Percentiles rank a stretch among this genome's conserved stretches.
Evolutionary conservation across 257 asterid species (phyloP).

Genomic region (Penstemon davidsonii): DNA sequence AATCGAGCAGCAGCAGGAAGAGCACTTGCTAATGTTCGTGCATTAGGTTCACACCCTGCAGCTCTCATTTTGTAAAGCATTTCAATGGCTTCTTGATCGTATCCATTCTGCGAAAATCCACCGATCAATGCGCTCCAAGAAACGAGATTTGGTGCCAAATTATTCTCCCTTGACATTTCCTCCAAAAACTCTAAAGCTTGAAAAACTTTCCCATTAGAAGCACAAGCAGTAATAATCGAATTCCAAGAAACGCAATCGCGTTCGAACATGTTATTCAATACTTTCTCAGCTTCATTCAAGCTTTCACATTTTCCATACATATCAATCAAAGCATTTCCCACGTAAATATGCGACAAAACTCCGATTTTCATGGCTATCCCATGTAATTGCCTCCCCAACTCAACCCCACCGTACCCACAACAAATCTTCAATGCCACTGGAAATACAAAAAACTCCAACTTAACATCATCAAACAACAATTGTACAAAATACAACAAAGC

Average conservation of each 20-base stretch:
- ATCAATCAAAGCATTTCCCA: conserved; percentile 72
- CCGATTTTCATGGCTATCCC: conserved; percentile 53
- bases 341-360: conserved; percentile 52
- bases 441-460: conserved; percentile 69
- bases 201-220: conserved; percentile 49
- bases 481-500: conserved; percentile 45
- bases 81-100: conserved; percentile 59
- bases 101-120: conserved; percentile 69
- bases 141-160: conserved; percentile 47
- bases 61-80: conserved; percentile 53
- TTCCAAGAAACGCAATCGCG: conserved; percentile 81
- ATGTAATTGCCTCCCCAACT: conserved; percentile 71
- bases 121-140: conserved; percentile 78
- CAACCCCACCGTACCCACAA: conserved; percentile 58
- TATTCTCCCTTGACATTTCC: conserved; percentile 45
- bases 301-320: conserved; percentile 76
- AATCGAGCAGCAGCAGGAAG: conserved; percentile 77
- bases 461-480: conserved; percentile 49
- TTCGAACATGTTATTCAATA: conserved; percentile 40
- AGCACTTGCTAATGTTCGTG: conserved; percentile 55
- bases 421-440: conserved; percentile 69
- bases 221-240: conserved; percentile 65
- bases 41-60: conserved; percentile 59
- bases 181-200: conserved; percentile 53
- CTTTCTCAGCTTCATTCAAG: conserved; percentile 49